phyloP scores from a whole-genome alignment of 768 basidiomycete species.

The Tulasnella calospora region DNA sequence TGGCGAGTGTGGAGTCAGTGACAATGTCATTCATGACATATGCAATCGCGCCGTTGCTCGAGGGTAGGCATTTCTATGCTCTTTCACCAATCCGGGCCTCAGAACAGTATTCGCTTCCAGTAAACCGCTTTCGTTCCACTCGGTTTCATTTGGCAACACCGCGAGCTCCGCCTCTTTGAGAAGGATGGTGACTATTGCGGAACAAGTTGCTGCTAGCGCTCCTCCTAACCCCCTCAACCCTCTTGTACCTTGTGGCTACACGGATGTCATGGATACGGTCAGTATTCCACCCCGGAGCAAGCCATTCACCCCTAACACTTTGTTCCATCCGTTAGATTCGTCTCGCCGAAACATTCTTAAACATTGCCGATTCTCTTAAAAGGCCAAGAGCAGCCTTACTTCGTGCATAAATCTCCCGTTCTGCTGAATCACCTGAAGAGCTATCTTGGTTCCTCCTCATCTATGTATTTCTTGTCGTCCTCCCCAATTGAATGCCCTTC shows the following conservation, averaged over 20 bases:
- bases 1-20: constrained; percentile 45
- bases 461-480: too few relatives aligned
- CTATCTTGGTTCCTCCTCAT: neutral
- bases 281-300: constrained; percentile 42
- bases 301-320: constrained; percentile 8
- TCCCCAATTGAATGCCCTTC: neutral
- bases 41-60: constrained; percentile 44
- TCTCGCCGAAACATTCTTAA: constrained; percentile 55
- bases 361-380: constrained; percentile 53
- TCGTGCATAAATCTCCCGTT: constrained; percentile 22
- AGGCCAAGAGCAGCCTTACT: constrained; percentile 53
- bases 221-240: constrained; percentile 43
- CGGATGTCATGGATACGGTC: constrained; percentile 51
- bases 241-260: constrained; percentile 45
- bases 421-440: neutral
- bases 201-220: constrained; percentile 45
- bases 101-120: constrained; percentile 35
- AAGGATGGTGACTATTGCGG: constrained; percentile 52
- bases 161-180: constrained; percentile 35
- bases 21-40: constrained; percentile 41
- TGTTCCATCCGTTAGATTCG: constrained; percentile 40
- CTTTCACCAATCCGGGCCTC: neutral
- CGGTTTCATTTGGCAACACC: constrained; percentile 51
- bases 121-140: constrained; percentile 53
- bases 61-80: constrained; percentile 37